Evolutionary conservation across 192 early-diverging fungal species (phyloP).

Genomic region (Coemansia sp.): DNA sequence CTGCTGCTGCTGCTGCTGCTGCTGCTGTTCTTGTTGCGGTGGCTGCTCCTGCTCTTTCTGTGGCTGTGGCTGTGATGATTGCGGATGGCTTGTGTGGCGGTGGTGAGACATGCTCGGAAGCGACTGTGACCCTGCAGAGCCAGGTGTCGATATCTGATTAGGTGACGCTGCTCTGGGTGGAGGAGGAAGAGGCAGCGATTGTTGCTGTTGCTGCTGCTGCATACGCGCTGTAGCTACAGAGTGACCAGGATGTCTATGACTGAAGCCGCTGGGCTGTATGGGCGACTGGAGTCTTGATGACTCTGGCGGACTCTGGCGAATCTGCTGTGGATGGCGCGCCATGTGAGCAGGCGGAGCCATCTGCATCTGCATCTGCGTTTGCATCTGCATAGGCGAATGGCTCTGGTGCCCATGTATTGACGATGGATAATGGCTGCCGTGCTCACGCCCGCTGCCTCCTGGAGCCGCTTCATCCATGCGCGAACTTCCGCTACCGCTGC

Average conservation of each 20-base stretch:
- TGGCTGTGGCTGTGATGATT: slow-evolving; percentile 5
- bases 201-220: slow-evolving; percentile 14
- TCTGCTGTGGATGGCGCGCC: slow-evolving; percentile 12
- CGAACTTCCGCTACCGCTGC: slow-evolving; percentile 11
- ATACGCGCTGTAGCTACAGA: slow-evolving; percentile 14
- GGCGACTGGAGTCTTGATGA: slow-evolving; percentile 12
- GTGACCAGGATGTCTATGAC: slow-evolving; percentile 15
- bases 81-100: slow-evolving; percentile 11
- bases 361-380: slow-evolving; percentile 32
- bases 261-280: slow-evolving; percentile 9
- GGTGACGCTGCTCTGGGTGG: slow-evolving; percentile 14
- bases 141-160: slow-evolving; percentile 8
- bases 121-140: slow-evolving; percentile 8
- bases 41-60: slow-evolving; percentile 26
- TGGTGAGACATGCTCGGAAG: background rate
- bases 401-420: slow-evolving; percentile 14
- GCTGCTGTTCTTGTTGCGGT: slow-evolving; percentile 11
- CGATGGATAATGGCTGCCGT: background rate
- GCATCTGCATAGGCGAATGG: slow-evolving; percentile 33
- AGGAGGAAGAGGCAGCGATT: background rate
- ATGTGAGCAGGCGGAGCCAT: slow-evolving; percentile 18
- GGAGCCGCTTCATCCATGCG: slow-evolving; percentile 14
- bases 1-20: slow-evolving; percentile 12
- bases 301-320: background rate
- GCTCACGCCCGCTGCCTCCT: slow-evolving; percentile 7